These are phyloP conservation scores for Clavispora phyllophila DNA, from an alignment of 805 yeast species.

Conservation along the genomic window DNA sequence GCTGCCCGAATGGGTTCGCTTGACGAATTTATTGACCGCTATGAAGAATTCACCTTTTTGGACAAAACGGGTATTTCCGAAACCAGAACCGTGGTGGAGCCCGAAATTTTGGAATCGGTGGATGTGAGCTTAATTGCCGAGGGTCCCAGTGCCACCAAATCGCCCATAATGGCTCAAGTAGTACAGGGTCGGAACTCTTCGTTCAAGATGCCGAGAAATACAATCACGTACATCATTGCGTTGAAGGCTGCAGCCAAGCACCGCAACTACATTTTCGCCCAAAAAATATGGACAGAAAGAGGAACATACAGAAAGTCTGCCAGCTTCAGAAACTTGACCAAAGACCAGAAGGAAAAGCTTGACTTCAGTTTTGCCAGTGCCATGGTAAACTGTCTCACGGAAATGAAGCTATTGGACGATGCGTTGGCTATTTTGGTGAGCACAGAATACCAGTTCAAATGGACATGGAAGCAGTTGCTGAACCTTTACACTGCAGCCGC, in stretches of 20 bases:
- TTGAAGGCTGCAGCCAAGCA: conserved; percentile 61
- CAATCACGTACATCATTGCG: conserved; percentile 54
- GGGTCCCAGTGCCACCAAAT: conserved; percentile 11
- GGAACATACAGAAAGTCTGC: conserved; percentile 61
- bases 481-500: conserved; percentile 26
- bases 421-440: conserved; percentile 65
- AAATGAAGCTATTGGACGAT: conserved; percentile 54
- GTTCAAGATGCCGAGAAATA: conserved; percentile 21
- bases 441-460: conserved; percentile 61
- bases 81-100: conserved; percentile 12
- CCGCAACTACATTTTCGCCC: conserved; percentile 54
- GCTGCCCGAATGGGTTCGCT: conserved; percentile 31
- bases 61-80: conserved; percentile 21
- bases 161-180: conserved; percentile 17
- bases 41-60: conserved; percentile 22
- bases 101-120: conserved; percentile 8
- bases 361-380: conserved; percentile 70
- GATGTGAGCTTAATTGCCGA: conserved; percentile 1
- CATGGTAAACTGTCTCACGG: conserved; percentile 58
- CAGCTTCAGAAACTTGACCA: conserved; percentile 40
- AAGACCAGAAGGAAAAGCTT: conserved; percentile 33
- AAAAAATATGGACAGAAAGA: conserved; percentile 70
- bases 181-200: background rate
- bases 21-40: conserved; percentile 32
- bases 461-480: conserved; percentile 49